Evolutionary conservation across 441 rosid species (phyloP), one percentile per base, ranked within the genome.

Genomic region (Kokia cookei): DNA sequence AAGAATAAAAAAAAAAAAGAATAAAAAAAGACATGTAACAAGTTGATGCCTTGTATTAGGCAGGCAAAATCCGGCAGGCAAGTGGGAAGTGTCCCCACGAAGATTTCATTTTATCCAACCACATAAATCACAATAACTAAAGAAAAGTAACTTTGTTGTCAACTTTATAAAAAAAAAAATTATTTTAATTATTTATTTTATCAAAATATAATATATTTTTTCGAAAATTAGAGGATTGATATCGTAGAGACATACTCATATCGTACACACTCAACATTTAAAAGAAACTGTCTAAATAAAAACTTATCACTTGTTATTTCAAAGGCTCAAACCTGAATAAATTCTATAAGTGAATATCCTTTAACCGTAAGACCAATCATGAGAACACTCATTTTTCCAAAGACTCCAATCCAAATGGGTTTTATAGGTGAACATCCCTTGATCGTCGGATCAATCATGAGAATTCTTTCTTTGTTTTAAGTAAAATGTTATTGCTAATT

Each of bases 61-160:
- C 15, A 47, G 50, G 70, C 69, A 65, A 65, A 65, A 65, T 65
- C 70, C 7, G 37, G 13, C 70, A 26, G 1, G 71, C 71, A 45
- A 66, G 40, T 27, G 37, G 24, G 24, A 14, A 48, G 22, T 15
- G 71, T 26, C 58, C 54, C 57, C 14, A 47, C 42, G 7, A 26
- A 35, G 71, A 47, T 66, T 66, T 66, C 53, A 43, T 7, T 19
- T 22, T 19, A 17, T 55, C 26, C 10, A 19, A 55, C 2, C 4
- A 63, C 27, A 7, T 17, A 27, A 15, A 37, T 17, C 13, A 35
- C 4, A 63, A 40, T 1, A 37, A 2, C 24, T 22, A 11, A 26
- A 11, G 12, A 24, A 11, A 29, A 29, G 35, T 7, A 37, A 17
- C 17, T 37, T 37, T 24, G n/a, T 3, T 11, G 53, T 0, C 9